phyloP scores from a whole-genome alignment of 2,329 filamentous ascomycete genomes.

The Pseudogymnoascus sp. region DNA sequence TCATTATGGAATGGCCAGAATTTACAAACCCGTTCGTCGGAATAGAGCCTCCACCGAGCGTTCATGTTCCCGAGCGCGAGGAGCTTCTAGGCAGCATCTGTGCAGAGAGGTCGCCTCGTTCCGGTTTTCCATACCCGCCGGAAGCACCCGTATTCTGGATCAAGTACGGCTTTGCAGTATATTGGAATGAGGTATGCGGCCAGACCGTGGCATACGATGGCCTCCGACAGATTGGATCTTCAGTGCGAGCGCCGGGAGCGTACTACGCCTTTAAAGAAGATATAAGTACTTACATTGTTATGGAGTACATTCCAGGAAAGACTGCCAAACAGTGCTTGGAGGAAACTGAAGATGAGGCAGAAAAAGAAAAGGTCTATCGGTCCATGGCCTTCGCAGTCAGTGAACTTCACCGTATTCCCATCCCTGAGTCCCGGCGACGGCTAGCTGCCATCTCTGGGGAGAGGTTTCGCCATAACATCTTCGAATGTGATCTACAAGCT shows the following conservation, averaged over 20 bases:
- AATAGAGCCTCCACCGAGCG: neutral
- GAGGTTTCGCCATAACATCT: conserved; percentile 9
- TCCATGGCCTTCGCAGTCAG: conserved; percentile 14
- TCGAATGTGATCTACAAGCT: conserved; percentile 10
- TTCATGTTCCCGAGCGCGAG: neutral
- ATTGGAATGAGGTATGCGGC: conserved; percentile 1
- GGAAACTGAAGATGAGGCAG: conserved; percentile 7
- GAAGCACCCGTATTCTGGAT: neutral
- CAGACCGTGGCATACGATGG: neutral
- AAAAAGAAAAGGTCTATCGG: conserved; percentile 12
- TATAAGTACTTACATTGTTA: neutral
- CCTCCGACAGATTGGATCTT: neutral
- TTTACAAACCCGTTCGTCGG: neutral
- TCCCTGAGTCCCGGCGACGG: conserved; percentile 9
- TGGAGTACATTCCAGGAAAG: neutral
- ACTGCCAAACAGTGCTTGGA: neutral
- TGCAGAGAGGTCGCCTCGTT: neutral
- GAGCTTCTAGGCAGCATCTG: neutral
- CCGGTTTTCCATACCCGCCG: neutral
- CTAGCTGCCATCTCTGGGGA: conserved; percentile 9
- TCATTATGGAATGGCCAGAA: neutral
- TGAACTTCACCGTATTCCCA: conserved; percentile 17
- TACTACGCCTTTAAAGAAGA: neutral
- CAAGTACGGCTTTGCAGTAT: neutral
- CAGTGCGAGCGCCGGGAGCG: neutral